A percentile compares a stretch with the other conserved stretches of the same genome.
Evolutionary conservation across 441 rosid genomes (phyloP).

Genomic region (Jatropha podagrica): DNA sequence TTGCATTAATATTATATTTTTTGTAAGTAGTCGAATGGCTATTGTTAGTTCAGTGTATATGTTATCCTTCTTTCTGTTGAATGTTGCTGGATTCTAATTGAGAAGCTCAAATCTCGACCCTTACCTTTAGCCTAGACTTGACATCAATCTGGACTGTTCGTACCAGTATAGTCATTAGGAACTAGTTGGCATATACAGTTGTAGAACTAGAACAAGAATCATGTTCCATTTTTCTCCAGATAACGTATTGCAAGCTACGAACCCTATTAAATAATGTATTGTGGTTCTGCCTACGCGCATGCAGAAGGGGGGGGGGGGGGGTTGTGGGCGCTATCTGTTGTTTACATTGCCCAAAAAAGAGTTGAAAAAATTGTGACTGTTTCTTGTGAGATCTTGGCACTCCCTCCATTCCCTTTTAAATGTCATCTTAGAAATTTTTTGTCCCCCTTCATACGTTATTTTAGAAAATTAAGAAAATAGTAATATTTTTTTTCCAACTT

Average conservation of each 20-base stretch:
- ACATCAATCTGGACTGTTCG: neutral
- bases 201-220: neutral
- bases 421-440: no score
- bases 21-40: neutral
- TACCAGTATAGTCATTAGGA: neutral
- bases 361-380: neutral
- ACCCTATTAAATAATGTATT: no score
- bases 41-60: neutral
- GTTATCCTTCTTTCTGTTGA: neutral
- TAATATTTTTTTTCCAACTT: no score
- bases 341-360: neutral
- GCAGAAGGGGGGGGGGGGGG: no score
- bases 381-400: no score
- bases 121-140: neutral
- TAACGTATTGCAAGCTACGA: no score
- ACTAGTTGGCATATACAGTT: constrained; percentile 4
- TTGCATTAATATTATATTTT: neutral
- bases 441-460: no score
- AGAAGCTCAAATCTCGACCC: neutral
- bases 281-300: no score
- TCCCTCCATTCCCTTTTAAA: no score
- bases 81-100: neutral
- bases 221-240: neutral
- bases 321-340: neutral
- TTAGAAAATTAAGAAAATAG: no score